phyloP scores from a whole-genome alignment of 805 yeast species.

The Pichia cephalocereana region DNA sequence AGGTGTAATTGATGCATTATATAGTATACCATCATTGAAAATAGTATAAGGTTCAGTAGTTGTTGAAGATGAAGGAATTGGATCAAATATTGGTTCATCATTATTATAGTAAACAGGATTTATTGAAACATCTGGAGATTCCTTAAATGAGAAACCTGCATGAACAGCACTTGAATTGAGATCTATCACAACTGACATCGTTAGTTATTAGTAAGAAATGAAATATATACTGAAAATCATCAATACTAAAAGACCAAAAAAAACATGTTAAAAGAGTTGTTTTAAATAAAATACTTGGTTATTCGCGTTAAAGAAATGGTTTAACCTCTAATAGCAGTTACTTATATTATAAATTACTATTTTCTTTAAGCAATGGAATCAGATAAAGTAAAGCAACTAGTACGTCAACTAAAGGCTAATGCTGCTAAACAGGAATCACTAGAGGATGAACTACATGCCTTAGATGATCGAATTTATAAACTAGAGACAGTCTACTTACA shows the following conservation, averaged over 20 bases:
- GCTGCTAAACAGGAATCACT: neutral
- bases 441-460: neutral
- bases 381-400: neutral
- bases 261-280: too few species aligned
- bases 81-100: constrained; percentile 10
- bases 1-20: constrained; percentile 64
- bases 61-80: constrained; percentile 2
- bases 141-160: constrained; percentile 63
- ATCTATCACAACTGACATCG: constrained; percentile 54
- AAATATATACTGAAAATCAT: too few species aligned
- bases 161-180: constrained; percentile 55
- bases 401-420: neutral
- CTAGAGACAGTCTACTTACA: neutral
- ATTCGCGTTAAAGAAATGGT: too few species aligned
- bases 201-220: neutral
- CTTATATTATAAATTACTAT: too few species aligned
- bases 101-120: constrained; percentile 44
- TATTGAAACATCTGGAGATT: constrained; percentile 49
- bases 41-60: constrained; percentile 42
- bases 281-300: too few species aligned
- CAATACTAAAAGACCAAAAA: too few species aligned
- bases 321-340: too few species aligned
- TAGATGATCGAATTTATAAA: neutral
- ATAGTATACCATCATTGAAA: constrained; percentile 53
- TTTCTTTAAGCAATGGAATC: neutral